Evolutionary conservation across 345 rosid species (phyloP), one percentile per base, ranked within the genome.

Genomic region (Dovyalis caffra): DNA sequence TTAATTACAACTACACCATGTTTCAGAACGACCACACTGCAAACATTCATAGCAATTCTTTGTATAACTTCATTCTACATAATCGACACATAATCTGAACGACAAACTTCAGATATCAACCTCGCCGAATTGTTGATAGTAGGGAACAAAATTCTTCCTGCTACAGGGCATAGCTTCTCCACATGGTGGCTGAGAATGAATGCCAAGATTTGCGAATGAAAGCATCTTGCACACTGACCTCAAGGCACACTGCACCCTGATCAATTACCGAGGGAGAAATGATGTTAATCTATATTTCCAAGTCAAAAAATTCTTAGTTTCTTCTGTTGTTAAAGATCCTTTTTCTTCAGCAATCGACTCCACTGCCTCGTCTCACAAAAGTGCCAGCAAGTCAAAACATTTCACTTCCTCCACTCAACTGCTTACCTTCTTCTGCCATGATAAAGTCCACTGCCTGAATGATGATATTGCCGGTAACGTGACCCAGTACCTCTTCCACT

Each of bases 381-480:
- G 33, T 45, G 68, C 60, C 71, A 2, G 8, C 35, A 57, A 43
- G 18, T 53, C 29, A 10, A n/a, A 29, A 33, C 66, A 2, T 29
- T 38, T 45, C n/a, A 51, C 4, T 37, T 68, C 32, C 43, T 53
- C 14, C 16, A 34, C 23, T 35, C 62, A 49, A 11, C 26, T n/a
- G 29, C n/a, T 90, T 85, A 95, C 86, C 88, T 90, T 84, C 87
- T 89, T 58, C 94, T 76, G 76, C 90, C 35, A 74, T 91, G 91
- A 63, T 89, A 91, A 74, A 87, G 78, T 40, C 97, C 98, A 33
- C 92, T 78, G 26, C 93, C 95, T 29, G 87, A 86, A 81, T 90
- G 85, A 79, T 84, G 86, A 45, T 81, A 34, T 28, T 58, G n/a
- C 57, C 97, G 87, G 64, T 88, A 77, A 60, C 94, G 95, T 58